Base-by-base conservation (phyloP, 1,284 basidiomycete genomes). In the Microbotryum saponariae region DNA sequence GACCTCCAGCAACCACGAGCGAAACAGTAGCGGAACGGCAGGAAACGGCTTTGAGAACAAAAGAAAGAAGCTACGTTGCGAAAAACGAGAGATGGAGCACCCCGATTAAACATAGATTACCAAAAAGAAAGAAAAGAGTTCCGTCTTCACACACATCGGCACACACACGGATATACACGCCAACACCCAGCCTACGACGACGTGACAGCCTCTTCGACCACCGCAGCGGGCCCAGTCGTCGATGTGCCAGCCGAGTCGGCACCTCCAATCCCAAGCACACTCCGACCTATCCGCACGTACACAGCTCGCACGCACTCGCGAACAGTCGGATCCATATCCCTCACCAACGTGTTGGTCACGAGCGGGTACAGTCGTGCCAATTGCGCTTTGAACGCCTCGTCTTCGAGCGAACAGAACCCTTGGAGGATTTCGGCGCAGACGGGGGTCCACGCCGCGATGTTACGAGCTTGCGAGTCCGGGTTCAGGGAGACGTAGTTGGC, bases 371-470 rank as follows among this genome's bases (percentile, higher is more conserved):
- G 85, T 25, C 87, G 85, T 31, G 89, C 83, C 58, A 94, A 79
- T 76, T 91, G 68, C 9, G 91, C 74, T 82, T 81, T 50, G 75
- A 96, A 96, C 90, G 88, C 84, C 73, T 86, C 89, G 69, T 91
- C 86, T 66, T 97, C 90, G 68, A 97, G 90, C 29, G 82, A 83
- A 72, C 85, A 86, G 72, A 93, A 91, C 12, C 96, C 96, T 62
- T 88, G 85, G 31, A 99, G 76, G 54, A 97, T 91, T 74, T 97
- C 93, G 4, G 86, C 86, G 18, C 97, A 88, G 29, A 99, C 96
- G 14, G 96, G 96, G 31, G 90, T 96, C 96, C 96, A 99, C 0
- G 97, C 94, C 12, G 85, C 78, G 64, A 99, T 94, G 74, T 97
- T 98, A 76, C 97, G 90, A 54, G 85, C 85, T 77, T 98, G 94